Evolutionary conservation across 1,284 basidiomycete species (phyloP).

Genomic region (Cryptococcus sp.): DNA sequence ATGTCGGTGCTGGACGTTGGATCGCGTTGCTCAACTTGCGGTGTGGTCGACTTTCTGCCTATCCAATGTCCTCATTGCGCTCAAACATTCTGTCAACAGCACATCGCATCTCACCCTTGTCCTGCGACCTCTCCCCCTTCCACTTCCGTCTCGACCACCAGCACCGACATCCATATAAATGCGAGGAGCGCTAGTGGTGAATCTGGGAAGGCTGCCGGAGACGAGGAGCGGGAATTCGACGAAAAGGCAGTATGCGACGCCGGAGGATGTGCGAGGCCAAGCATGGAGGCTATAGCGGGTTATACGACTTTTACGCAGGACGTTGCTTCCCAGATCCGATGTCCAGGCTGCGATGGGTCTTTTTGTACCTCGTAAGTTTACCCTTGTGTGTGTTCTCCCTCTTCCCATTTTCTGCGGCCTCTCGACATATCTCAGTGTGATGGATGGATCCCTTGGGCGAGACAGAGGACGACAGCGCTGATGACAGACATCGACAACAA

Average conservation of each 20-base stretch:
- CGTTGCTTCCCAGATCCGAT: constrained; percentile 31
- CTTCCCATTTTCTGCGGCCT: no score
- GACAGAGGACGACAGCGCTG: background rate
- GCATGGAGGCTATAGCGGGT: constrained; percentile 34
- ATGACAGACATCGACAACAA: constrained; percentile 27
- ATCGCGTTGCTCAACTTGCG: constrained; percentile 25
- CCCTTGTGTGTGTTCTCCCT: background rate
- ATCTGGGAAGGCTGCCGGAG: no score
- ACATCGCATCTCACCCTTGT: constrained; percentile 31
- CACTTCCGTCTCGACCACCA: background rate
- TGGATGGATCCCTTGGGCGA: background rate
- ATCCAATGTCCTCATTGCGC: constrained; percentile 28
- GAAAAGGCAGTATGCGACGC: constrained; percentile 20
- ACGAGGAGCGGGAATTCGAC: constrained; percentile 8
- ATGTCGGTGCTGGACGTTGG: constrained; percentile 38
- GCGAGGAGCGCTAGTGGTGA: no score
- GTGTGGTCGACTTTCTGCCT: constrained; percentile 40
- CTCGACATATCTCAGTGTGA: no score
- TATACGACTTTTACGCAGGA: constrained; percentile 2
- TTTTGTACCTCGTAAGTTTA: constrained; percentile 34
- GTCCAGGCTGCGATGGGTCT: constrained; percentile 25
- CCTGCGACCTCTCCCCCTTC: background rate
- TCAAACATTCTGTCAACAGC: constrained; percentile 26
- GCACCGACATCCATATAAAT: no score
- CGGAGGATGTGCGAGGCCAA: constrained; percentile 23